Conservation (phyloP, 2,329 filamentous ascomycete genomes). For the Thermomyces lanuginosus region DNA sequence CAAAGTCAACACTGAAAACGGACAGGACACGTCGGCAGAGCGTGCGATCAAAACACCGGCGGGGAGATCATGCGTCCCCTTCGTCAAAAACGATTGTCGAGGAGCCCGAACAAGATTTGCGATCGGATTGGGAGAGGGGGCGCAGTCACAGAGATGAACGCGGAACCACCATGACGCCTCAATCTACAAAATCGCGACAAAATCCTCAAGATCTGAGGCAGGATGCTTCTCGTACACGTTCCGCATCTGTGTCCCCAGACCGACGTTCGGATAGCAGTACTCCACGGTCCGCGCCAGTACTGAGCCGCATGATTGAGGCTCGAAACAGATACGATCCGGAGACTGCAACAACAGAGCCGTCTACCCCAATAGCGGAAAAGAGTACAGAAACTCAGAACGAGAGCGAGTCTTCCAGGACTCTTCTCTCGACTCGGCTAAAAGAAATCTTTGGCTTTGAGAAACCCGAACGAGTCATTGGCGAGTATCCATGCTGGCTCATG, state of each 20-base stretch:
- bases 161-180: too few species aligned
- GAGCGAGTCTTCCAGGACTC: constrained; percentile 32
- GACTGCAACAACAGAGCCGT: constrained; percentile 9
- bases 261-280: constrained; percentile 22
- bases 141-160: too few species aligned
- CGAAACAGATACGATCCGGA: constrained; percentile 40
- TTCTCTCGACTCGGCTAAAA: constrained; percentile 54
- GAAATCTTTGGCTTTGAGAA: constrained; percentile 73
- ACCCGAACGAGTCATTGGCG: constrained; percentile 69
- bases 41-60: constrained; percentile 4
- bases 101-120: constrained; percentile 3
- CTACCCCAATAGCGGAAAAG: constrained; percentile 10
- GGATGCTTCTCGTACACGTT: too few species aligned
- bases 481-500: constrained; percentile 86
- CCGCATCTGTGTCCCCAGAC: too few species aligned
- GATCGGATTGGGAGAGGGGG: constrained; percentile 3
- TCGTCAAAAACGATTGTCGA: constrained; percentile 4
- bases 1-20: constrained; percentile 8
- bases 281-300: constrained; percentile 48
- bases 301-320: constrained; percentile 63
- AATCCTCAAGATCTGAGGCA: too few species aligned
- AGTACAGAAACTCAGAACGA: constrained; percentile 39
- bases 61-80: constrained; percentile 3
- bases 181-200: too few species aligned
- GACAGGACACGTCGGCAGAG: constrained; percentile 5